Conservation (phyloP, 176 grass and related monocot species). For the Aegilops tauschii region DNA sequence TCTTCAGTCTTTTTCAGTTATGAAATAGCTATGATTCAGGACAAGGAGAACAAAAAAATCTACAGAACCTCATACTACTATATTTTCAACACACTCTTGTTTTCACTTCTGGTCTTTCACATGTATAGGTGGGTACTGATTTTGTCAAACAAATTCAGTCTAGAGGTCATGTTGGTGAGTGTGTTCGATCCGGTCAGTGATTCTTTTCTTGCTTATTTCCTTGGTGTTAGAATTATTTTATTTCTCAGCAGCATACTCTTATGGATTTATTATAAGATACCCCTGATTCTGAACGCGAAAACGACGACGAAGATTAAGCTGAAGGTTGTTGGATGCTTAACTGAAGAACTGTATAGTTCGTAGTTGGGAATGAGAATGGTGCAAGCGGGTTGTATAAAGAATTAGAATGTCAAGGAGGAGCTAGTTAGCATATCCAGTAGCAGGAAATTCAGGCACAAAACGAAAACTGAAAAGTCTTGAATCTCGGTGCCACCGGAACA, state of each 20-base stretch:
- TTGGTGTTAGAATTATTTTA: background rate
- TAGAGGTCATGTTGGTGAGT: slow-evolving; percentile 50
- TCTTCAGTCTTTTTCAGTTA: slow-evolving; percentile 44
- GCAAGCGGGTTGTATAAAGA: too few relatives aligned
- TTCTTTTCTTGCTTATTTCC: background rate
- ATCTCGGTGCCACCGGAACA: too few relatives aligned
- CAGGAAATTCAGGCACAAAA: too few relatives aligned
- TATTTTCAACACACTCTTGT: slow-evolving; percentile 63
- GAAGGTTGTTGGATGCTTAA: background rate
- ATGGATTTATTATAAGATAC: background rate
- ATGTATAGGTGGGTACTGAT: slow-evolving; percentile 89
- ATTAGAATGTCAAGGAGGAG: too few relatives aligned
- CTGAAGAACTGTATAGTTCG: background rate
- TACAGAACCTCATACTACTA: slow-evolving; percentile 75
- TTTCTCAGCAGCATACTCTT: background rate
- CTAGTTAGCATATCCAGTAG: too few relatives aligned
- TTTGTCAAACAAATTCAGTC: slow-evolving; percentile 78
- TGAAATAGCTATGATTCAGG: slow-evolving; percentile 59
- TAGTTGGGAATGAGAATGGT: too few relatives aligned
- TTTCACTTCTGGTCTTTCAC: slow-evolving; percentile 73
- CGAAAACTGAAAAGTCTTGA: too few relatives aligned
- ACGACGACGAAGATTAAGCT: slow-evolving; percentile 62
- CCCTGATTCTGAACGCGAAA: slow-evolving; percentile 77
- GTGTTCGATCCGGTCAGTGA: slow-evolving; percentile 73
- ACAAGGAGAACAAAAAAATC: slow-evolving; percentile 43